phyloP scores from a whole-genome alignment of 2,329 filamentous ascomycete genomes.

The Sphaerostilbella broomeana region DNA sequence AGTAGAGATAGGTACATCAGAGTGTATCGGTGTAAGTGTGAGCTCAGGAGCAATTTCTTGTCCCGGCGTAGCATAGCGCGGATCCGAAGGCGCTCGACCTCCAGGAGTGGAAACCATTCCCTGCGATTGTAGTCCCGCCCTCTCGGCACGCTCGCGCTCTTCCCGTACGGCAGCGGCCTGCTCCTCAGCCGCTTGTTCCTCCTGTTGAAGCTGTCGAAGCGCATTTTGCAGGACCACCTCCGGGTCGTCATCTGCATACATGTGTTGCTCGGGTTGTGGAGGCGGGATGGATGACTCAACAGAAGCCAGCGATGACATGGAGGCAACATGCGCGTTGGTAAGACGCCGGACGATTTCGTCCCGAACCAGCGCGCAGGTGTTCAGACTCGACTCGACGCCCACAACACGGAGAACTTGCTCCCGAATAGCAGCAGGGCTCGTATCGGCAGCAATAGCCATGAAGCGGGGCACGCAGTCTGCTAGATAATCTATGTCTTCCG shows the following conservation, averaged over 20 bases:
- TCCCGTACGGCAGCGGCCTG: conserved; percentile 48
- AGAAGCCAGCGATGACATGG: conserved; percentile 21
- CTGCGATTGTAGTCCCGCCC: conserved; percentile 23
- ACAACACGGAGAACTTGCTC: conserved; percentile 51
- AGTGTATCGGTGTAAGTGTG: conserved; percentile 49
- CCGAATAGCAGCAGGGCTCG: conserved; percentile 52
- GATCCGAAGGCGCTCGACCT: conserved; percentile 24
- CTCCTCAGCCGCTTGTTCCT: conserved; percentile 53
- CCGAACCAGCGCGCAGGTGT: conserved; percentile 50
- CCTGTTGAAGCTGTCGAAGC: conserved; percentile 51
- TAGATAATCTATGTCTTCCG: conserved; percentile 53
- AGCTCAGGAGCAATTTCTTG: conserved; percentile 36
- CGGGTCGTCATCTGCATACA: conserved; percentile 48
- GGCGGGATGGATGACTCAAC: conserved; percentile 22
- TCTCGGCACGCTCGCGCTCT: conserved; percentile 44
- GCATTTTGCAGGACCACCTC: conserved; percentile 55
- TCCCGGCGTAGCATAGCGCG: conserved; percentile 29
- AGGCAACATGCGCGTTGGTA: conserved; percentile 16
- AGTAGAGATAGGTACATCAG: conserved; percentile 38
- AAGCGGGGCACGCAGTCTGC: conserved; percentile 54
- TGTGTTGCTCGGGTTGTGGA: conserved; percentile 29
- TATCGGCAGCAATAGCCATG: conserved; percentile 52
- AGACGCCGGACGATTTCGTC: conserved; percentile 47
- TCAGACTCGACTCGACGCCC: conserved; percentile 48
- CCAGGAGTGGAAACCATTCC: conserved; percentile 29